A percentile compares a stretch with the other conserved stretches of the same genome.
phyloP scores from a whole-genome alignment of 495 filamentous ascomycete genomes.

The Melanomma pulvis-pyrius region DNA sequence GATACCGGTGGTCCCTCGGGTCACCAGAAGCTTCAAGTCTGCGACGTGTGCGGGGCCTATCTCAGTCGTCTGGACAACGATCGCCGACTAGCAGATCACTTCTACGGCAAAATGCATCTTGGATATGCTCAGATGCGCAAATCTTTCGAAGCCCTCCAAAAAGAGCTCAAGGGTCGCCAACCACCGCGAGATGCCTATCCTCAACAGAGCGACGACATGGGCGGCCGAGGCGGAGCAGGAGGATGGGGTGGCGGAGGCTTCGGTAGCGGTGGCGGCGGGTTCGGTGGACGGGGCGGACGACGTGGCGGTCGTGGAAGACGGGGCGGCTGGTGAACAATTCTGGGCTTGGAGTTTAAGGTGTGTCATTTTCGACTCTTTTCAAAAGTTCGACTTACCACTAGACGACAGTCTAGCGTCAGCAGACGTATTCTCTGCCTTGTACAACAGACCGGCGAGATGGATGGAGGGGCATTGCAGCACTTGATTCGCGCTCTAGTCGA shows the following conservation, averaged over 20 bases:
- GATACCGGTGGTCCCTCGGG: constrained; percentile 90
- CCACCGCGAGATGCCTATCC: constrained; percentile 54
- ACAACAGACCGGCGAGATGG: background rate
- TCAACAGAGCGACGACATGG: constrained; percentile 5
- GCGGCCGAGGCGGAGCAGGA: constrained; percentile 10
- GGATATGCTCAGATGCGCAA: constrained; percentile 98
- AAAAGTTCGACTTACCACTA: constrained; percentile 2
- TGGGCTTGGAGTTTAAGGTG: constrained; percentile 6
- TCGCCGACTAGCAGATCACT: constrained; percentile 89
- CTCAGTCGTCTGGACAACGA: constrained; percentile 91
- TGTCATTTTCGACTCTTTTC: constrained; percentile 9
- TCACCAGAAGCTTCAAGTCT: constrained; percentile 97
- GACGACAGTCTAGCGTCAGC: background rate
- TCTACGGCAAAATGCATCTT: constrained; percentile 99
- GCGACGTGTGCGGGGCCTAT: constrained; percentile 97
- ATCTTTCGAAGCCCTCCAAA: constrained; percentile 80
- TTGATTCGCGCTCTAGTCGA: constrained; percentile 6
- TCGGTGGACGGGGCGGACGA: constrained; percentile 12
- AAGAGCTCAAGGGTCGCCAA: constrained; percentile 77
- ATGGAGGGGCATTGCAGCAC: background rate
- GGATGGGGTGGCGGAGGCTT: constrained; percentile 14
- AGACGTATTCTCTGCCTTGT: constrained; percentile 3
- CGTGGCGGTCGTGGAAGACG: constrained; percentile 25
- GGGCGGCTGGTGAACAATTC: constrained; percentile 17
- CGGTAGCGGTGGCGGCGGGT: constrained; percentile 10